These are phyloP conservation scores for Linderniella brevidens DNA, from an alignment of 257 asterid species.

Conservation along the genomic window DNA sequence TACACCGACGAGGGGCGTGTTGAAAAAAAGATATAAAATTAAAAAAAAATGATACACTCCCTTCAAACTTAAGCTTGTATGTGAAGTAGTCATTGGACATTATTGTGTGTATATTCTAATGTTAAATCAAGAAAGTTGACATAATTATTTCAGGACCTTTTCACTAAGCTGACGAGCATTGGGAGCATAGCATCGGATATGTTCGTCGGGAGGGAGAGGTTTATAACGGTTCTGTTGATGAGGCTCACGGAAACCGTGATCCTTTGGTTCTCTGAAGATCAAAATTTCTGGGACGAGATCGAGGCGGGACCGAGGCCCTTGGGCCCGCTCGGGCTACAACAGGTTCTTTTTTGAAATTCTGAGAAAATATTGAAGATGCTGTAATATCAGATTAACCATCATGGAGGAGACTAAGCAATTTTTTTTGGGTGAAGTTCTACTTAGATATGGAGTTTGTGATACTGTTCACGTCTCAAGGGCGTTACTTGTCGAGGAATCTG, in stretches of 20 bases:
- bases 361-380: not conserved
- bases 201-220: constrained; percentile 79
- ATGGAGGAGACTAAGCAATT: too few relatives aligned
- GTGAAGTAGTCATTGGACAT: too few relatives aligned
- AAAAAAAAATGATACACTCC: too few relatives aligned
- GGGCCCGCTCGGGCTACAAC: constrained; percentile 87
- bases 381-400: too few relatives aligned
- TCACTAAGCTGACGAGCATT: constrained; percentile 42
- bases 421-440: constrained; percentile 47
- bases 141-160: constrained; percentile 44
- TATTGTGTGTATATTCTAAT: too few relatives aligned
- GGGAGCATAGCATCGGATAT: constrained; percentile 57
- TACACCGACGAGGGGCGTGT: too few relatives aligned
- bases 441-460: constrained; percentile 96
- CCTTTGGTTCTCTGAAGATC: constrained; percentile 91
- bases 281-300: constrained; percentile 83
- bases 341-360: constrained; percentile 17
- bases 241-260: constrained; percentile 88
- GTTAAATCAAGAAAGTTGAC: too few relatives aligned
- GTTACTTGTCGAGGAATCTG: constrained; percentile 71
- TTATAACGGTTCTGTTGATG: constrained; percentile 70
- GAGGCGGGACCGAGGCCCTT: constrained; percentile 46
- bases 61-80: too few relatives aligned
- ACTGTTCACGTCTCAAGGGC: constrained; percentile 86
- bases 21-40: too few relatives aligned